Base-by-base conservation (phyloP, 2,329 filamentous ascomycete genomes). In the Akanthomyces lecanii region DNA sequence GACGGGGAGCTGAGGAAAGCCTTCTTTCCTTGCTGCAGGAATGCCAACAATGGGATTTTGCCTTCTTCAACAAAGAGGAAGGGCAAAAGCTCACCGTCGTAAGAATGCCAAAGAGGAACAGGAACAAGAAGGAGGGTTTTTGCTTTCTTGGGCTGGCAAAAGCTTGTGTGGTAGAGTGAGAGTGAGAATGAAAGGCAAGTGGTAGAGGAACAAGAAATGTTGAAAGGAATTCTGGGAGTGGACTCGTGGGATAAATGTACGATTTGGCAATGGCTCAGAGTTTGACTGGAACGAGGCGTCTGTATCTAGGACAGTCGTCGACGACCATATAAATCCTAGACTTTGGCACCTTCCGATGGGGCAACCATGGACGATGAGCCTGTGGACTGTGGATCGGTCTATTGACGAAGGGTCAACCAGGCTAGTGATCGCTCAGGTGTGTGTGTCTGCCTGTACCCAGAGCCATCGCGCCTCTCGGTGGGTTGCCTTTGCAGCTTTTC, bases 171-270 rank as follows among this genome's bases (percentile, higher is more conserved):
- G 28, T 4, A 52, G 23, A 44, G 69, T 65, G 65, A 65, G 60
- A 57, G 52, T 62, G 51, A 56, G 45, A 38, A 59, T 55, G 52
- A 72, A 70, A 69, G 71, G 71, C 69, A 71, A 70, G 70, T 69
- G 71, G 69, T 69, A 71, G 69, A 73, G 71, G 70, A 58, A 73
- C 71, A 71, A 77, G 75, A 76, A 76, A 78, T 77, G 76, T 69
- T 76, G 75, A 69, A 66, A 77, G 76, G 76, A 77, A 77, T 78
- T 77, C 72, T 71, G 72, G 70, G 72, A 70, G 75, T 75, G 75
- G 75, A 77, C 76, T 76, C 73, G 73, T 72, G 73, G 73, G 72
- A 75, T 77, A 76, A 68, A 76, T 75, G 75, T 77, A 77, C 71
- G 71, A 70, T 71, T 69, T 66, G 69, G 59, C 69, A 72, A 72